Evolutionary conservation across 2,329 filamentous ascomycete species (phyloP).

Genomic region (Gliomastix tumulicola): DNA sequence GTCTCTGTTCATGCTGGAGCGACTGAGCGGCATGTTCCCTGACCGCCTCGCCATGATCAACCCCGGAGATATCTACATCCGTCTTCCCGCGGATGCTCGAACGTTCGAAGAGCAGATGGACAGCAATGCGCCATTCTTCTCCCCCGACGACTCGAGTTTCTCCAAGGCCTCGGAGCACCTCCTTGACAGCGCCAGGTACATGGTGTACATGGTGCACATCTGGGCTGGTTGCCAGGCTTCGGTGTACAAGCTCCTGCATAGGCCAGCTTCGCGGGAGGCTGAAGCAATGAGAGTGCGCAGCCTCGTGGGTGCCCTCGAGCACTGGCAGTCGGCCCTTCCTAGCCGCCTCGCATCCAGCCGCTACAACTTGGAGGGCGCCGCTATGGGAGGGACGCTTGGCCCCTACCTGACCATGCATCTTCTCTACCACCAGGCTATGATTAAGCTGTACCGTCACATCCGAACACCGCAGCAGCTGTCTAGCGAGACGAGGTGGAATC

Average conservation of each 20-base stretch:
- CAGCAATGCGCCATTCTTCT: conserved; percentile 52
- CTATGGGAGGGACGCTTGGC: conserved; percentile 45
- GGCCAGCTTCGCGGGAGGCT: conserved; percentile 14
- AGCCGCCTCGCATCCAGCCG: conserved; percentile 43
- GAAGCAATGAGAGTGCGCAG: conserved; percentile 30
- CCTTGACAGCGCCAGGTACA: conserved; percentile 48
- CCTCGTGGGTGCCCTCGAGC: conserved; percentile 42
- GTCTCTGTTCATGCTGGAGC: conserved; percentile 64
- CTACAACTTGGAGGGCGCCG: conserved; percentile 49
- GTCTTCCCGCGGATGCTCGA: conserved; percentile 54
- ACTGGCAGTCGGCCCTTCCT: conserved; percentile 54
- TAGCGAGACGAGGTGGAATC: conserved; percentile 29
- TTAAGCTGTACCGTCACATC: conserved; percentile 59
- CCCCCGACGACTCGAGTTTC: conserved; percentile 30
- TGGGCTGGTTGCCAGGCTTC: conserved; percentile 59
- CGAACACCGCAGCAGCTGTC: conserved; percentile 29
- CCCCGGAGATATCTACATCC: conserved; percentile 58
- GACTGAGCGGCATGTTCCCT: conserved; percentile 53
- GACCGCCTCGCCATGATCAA: conserved; percentile 49
- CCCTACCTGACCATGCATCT: conserved; percentile 59
- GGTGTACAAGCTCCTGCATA: conserved; percentile 35
- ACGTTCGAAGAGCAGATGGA: conserved; percentile 55
- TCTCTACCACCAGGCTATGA: conserved; percentile 56
- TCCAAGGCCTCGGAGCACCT: conserved; percentile 13
- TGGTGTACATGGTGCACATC: conserved; percentile 56